Evolutionary conservation across 257 asterid species (phyloP).

Genomic region (Rehmannia glutinosa): DNA sequence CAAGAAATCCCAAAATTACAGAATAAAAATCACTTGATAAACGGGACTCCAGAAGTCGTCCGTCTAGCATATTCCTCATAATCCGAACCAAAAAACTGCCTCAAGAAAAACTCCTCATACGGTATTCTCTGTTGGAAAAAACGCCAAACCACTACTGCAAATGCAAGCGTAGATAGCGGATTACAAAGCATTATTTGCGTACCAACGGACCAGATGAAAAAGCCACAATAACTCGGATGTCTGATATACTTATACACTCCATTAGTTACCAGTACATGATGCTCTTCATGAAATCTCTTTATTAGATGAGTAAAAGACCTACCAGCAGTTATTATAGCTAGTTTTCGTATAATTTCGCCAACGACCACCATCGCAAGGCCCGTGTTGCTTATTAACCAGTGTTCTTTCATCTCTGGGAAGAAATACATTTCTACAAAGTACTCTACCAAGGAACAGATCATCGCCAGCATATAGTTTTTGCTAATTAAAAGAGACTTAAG

Average conservation of each 20-base stretch:
- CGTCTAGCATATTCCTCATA: slow-evolving; percentile 59
- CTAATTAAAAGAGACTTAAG: slow-evolving; percentile 83
- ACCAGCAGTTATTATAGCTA: slow-evolving; percentile 88
- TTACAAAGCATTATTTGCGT: slow-evolving; percentile 79
- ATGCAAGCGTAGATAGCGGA: slow-evolving; percentile 62
- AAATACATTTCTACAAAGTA: slow-evolving; percentile 59
- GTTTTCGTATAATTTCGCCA: slow-evolving; percentile 76
- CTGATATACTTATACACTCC: slow-evolving; percentile 61
- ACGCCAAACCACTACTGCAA: slow-evolving; percentile 64
- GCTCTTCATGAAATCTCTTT: slow-evolving; percentile 55
- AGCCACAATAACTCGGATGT: slow-evolving; percentile 81
- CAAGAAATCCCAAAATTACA: background rate
- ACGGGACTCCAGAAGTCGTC: slow-evolving; percentile 79
- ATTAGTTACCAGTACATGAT: slow-evolving; percentile 64
- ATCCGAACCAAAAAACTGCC: slow-evolving; percentile 65
- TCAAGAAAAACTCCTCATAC: slow-evolving; percentile 82
- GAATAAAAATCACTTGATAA: slow-evolving; percentile 46
- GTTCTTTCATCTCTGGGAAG: slow-evolving; percentile 64
- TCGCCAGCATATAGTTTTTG: slow-evolving; percentile 55
- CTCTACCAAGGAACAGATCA: slow-evolving; percentile 64
- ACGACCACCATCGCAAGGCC: slow-evolving; percentile 69
- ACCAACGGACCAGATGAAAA: slow-evolving; percentile 58
- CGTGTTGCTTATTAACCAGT: slow-evolving; percentile 60
- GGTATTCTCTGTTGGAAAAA: slow-evolving; percentile 70
- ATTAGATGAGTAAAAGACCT: slow-evolving; percentile 82